Evolutionary conservation across 495 filamentous ascomycete species (phyloP), one percentile per base, ranked within the genome.

Genomic region (Neurospora sp.): DNA sequence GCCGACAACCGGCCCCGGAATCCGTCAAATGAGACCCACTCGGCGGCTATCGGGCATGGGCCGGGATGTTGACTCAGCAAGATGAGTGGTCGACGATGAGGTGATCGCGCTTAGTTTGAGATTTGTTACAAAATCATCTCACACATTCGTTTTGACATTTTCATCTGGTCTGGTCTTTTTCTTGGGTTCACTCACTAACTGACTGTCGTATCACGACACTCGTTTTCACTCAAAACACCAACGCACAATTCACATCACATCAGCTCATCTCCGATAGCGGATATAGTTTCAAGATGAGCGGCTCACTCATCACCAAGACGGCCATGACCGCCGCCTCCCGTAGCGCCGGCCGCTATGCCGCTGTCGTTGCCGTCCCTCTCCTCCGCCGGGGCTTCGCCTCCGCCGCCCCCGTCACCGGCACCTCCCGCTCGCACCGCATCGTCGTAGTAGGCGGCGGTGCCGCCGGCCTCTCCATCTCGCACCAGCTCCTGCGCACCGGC

Each of bases 381-480:
- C 4, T 24, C 4, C 21, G 21, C 1, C 45, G 45, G 0, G 45
- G 45, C 45, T 62, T 62, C 24, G 54, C 54, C 28, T 59, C 82
- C 78, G 79, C 78, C 76, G 81, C 78, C 72, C 84, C 81, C 77
- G 80, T 81, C 78, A 72, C 15, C n/a, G 13, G 72, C 78, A 69
- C 71, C 19, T 62, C 39, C 31, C 73, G 73, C 10, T 77, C 84
- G 74, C 90, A 92, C 83, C 88, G 86, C 72, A 83, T 92, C 28
- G 88, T 91, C 37, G 85, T 91, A 9, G 84, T 92, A 59, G 90
- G 90, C 72, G 90, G 86, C 62, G 90, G 90, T 37, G 82, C 87
- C 13, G 90, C 89, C 42, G 90, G 90, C 71, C 81, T 92, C 8
- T 80, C 86, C 21, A 86, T 90, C 78, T 88, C 86, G 74, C 88